A percentile compares a stretch with the other conserved stretches of the same genome.
Conservation (phyloP, 148 eudicot genomes). For the Dysphania ambrosioides region DNA sequence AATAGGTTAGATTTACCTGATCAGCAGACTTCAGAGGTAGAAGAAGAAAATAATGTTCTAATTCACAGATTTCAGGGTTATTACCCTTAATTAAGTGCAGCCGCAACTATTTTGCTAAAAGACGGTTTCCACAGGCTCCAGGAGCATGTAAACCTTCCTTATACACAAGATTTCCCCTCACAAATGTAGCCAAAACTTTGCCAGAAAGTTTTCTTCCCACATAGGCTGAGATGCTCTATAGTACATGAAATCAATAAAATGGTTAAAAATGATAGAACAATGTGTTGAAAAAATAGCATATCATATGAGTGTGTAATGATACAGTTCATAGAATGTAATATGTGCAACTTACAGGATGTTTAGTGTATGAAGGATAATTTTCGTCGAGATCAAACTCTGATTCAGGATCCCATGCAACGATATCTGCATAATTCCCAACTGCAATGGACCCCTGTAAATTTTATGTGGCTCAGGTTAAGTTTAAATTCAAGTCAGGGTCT, state of each 20-base stretch:
- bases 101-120: constrained; percentile 49
- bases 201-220: constrained; percentile 72
- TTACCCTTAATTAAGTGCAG: constrained; percentile 19
- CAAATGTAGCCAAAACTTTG: constrained; percentile 79
- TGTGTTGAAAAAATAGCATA: neutral
- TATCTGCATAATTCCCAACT: constrained; percentile 77
- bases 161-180: constrained; percentile 81
- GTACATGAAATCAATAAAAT: neutral
- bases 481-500: neutral
- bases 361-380: constrained; percentile 47
- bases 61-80: neutral
- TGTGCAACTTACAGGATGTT: constrained; percentile 69
- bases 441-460: constrained; percentile 74
- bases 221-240: constrained; percentile 83
- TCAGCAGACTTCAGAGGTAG: neutral
- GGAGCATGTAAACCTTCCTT: constrained; percentile 67
- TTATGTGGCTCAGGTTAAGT: constrained; percentile 3
- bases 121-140: constrained; percentile 69
- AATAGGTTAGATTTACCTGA: neutral
- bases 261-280: neutral
- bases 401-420: constrained; percentile 94
- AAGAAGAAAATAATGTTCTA: neutral
- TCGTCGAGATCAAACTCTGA: constrained; percentile 64
- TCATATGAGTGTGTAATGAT: neutral
- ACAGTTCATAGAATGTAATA: neutral